phyloP scores from a whole-genome alignment of 495 filamentous ascomycete genomes.

The Hypomontagnella submonticulosa region DNA sequence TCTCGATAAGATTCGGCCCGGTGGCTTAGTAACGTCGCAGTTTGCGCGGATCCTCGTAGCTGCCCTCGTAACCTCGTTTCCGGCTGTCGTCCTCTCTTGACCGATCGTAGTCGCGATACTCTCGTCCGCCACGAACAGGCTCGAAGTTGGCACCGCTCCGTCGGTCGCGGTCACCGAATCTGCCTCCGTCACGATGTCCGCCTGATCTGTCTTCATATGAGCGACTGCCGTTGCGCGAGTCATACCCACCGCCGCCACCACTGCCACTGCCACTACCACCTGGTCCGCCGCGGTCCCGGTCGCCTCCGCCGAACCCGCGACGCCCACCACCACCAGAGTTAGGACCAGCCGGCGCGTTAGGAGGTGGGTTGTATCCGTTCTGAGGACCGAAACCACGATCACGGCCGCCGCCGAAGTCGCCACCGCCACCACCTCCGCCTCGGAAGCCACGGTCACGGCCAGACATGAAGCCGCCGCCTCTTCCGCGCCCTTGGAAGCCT shows the following conservation, averaged over 20 bases:
- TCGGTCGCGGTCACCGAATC: conserved; percentile 66
- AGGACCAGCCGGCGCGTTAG: conserved; percentile 84
- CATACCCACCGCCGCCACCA: conserved; percentile 67
- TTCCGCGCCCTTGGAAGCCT: conserved; percentile 68
- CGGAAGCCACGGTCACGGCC: conserved; percentile 66
- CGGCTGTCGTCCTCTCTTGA: conserved; percentile 68
- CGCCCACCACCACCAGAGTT: conserved; percentile 67
- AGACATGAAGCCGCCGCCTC: conserved; percentile 67
- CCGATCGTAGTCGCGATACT: conserved; percentile 53
- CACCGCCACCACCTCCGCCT: conserved; percentile 64
- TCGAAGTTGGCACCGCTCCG: conserved; percentile 76
- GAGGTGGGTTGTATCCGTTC: conserved; percentile 65
- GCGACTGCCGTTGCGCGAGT: conserved; percentile 66
- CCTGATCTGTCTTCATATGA: conserved; percentile 71
- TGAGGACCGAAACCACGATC: conserved; percentile 67
- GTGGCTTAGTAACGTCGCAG: conserved; percentile 75
- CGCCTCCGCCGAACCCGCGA: conserved; percentile 62
- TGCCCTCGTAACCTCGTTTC: conserved; percentile 71
- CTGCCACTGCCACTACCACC: conserved; percentile 58
- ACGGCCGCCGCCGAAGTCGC: conserved; percentile 66
- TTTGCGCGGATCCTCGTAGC: conserved; percentile 82
- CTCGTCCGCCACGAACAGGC: conserved; percentile 68
- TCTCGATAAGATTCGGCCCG: conserved; percentile 39
- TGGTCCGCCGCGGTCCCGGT: conserved; percentile 57
- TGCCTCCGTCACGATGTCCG: conserved; percentile 62